Conservation (phyloP, 495 filamentous ascomycete species). For the Apodospora peruviana region DNA sequence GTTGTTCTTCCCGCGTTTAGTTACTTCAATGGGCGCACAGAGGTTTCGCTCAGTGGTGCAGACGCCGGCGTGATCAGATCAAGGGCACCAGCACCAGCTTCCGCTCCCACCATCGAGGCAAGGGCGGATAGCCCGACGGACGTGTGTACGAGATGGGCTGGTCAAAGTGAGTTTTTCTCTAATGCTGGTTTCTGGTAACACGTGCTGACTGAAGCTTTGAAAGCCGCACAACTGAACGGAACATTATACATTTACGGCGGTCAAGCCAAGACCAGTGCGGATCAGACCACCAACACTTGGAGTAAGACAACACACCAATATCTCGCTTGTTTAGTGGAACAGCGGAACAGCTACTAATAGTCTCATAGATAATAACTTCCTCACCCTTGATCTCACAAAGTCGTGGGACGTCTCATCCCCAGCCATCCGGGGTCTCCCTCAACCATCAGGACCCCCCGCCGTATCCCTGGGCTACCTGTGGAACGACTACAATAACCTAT, state of each 20-base stretch:
- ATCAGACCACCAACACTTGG: slow-evolving; percentile 57
- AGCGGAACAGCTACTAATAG: slow-evolving; percentile 15
- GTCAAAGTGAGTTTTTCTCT: slow-evolving; percentile 49
- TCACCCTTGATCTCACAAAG: slow-evolving; percentile 59
- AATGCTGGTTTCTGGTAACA: not conserved
- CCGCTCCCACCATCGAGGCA: slow-evolving; percentile 24
- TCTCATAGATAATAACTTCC: slow-evolving; percentile 59
- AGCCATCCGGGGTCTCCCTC: slow-evolving; percentile 52
- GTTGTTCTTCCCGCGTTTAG: slow-evolving; percentile 44
- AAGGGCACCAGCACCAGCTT: slow-evolving; percentile 9
- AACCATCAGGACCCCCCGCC: slow-evolving; percentile 62
- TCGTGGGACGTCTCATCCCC: slow-evolving; percentile 62
- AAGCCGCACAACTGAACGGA: slow-evolving; percentile 58
- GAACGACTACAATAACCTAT: slow-evolving; percentile 61
- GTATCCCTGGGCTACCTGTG: slow-evolving; percentile 68
- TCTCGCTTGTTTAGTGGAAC: no score
- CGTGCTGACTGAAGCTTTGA: slow-evolving; percentile 7
- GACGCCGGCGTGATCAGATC: slow-evolving; percentile 40
- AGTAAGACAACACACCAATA: slow-evolving; percentile 40
- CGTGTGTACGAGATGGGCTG: slow-evolving; percentile 62
- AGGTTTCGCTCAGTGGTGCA: slow-evolving; percentile 32
- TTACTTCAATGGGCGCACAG: slow-evolving; percentile 30
- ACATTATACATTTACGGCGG: slow-evolving; percentile 75
- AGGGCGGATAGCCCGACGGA: slow-evolving; percentile 45
- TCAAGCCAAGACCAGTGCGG: slow-evolving; percentile 42